phyloP scores from a whole-genome alignment of 371 early-diverging fungal species.

The Mortierella sp. region DNA sequence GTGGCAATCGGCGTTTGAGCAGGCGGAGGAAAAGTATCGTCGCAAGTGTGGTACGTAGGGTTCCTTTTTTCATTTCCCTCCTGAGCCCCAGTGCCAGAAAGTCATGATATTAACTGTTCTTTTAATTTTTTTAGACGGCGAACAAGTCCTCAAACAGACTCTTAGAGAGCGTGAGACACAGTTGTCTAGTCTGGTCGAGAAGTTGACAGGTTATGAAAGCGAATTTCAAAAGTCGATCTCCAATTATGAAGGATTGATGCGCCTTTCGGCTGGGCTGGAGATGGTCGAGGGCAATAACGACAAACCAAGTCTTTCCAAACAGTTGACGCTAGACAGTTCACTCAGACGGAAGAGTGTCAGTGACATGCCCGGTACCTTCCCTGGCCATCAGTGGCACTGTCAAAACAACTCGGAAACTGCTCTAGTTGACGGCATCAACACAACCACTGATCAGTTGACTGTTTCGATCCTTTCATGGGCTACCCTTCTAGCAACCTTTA shows the following conservation, averaged over 20 bases:
- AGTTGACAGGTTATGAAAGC: conserved; percentile 35
- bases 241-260: conserved; percentile 42
- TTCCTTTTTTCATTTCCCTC: neutral
- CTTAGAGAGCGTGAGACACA: conserved; percentile 41
- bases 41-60: conserved; percentile 44
- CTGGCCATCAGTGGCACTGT: neutral
- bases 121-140: conserved; percentile 26
- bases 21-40: conserved; percentile 47
- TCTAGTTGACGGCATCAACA: neutral
- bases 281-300: conserved; percentile 17
- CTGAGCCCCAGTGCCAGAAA: too few species aligned
- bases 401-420: neutral
- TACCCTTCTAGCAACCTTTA: conserved; percentile 39
- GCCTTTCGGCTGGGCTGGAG: conserved; percentile 33
- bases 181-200: conserved; percentile 32
- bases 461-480: conserved; percentile 49
- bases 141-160: conserved; percentile 42
- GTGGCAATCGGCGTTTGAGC: conserved; percentile 43
- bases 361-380: conserved; percentile 42
- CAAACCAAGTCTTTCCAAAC: neutral
- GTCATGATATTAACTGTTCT: neutral
- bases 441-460: conserved; percentile 29
- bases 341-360: neutral
- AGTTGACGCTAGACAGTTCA: neutral
- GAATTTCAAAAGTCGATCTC: conserved; percentile 42